Evolutionary conservation across 2,329 filamentous ascomycete genomes (phyloP).

Genomic region (Orbilia ellipsospora): DNA sequence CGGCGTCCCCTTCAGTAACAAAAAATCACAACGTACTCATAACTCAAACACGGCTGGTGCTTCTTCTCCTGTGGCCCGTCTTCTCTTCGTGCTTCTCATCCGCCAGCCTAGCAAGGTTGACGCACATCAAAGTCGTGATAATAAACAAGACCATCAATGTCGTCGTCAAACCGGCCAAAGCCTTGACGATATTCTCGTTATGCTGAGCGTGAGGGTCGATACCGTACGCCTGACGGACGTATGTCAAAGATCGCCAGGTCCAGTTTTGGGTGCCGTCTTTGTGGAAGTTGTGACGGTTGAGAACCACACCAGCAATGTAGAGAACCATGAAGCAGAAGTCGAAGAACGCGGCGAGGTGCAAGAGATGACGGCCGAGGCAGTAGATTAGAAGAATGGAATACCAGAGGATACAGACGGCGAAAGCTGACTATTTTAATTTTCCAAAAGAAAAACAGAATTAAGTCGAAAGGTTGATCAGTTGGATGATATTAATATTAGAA

Average conservation of each 20-base stretch:
- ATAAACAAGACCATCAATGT: conserved; percentile 52
- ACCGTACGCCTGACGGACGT: conserved; percentile 12
- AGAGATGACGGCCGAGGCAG: conserved; percentile 53
- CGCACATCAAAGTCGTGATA: conserved; percentile 48
- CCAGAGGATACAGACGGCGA: conserved; percentile 45
- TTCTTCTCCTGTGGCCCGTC: conserved; percentile 42
- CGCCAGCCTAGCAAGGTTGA: conserved; percentile 39
- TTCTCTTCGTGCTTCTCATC: conserved; percentile 55
- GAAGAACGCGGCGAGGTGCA: conserved; percentile 54
- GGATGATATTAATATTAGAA: background rate
- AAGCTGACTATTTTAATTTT: conserved; percentile 37
- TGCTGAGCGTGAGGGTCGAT: conserved; percentile 30
- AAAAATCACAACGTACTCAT: background rate
- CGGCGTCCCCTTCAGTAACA: background rate
- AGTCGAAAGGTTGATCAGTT: too few relatives aligned
- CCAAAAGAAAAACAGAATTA: background rate
- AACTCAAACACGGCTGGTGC: conserved; percentile 30
- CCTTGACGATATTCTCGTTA: conserved; percentile 44
- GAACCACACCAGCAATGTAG: conserved; percentile 48
- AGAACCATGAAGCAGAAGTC: conserved; percentile 55
- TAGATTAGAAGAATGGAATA: conserved; percentile 50
- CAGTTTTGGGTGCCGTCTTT: conserved; percentile 32
- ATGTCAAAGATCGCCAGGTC: conserved; percentile 35
- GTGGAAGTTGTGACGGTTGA: conserved; percentile 54
- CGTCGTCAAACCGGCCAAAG: conserved; percentile 35